phyloP scores from a whole-genome alignment of 176 grass and related monocot genomes.

The Juncus inflexus region DNA sequence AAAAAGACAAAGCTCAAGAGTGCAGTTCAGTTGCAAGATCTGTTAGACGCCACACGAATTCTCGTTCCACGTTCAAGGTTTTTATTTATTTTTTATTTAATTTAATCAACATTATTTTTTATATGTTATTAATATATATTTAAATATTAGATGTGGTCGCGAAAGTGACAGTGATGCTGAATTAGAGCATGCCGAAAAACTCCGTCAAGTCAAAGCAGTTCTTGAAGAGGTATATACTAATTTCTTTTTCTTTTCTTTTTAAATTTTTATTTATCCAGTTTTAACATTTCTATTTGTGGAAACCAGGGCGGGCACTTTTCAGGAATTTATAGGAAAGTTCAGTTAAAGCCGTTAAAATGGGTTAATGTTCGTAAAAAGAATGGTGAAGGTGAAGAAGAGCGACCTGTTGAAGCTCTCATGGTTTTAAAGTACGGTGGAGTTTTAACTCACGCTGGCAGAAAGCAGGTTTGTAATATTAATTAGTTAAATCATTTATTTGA shows the following conservation, averaged over 20 bases:
- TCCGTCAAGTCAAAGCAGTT: slow-evolving; percentile 98
- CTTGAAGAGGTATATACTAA: slow-evolving; percentile 74
- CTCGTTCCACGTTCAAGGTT: slow-evolving; percentile 80
- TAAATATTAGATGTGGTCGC: slow-evolving; percentile 70
- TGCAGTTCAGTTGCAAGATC: slow-evolving; percentile 94
- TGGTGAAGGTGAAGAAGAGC: slow-evolving; percentile 62
- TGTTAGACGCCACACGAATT: slow-evolving; percentile 91
- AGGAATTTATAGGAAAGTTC: slow-evolving; percentile 96
- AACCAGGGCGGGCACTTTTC: slow-evolving; percentile 95
- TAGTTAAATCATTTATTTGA: neutral
- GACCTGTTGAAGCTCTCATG: slow-evolving; percentile 83
- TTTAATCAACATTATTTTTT: neutral
- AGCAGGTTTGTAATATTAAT: slow-evolving; percentile 51
- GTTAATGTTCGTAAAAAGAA: slow-evolving; percentile 46
- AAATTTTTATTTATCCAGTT: neutral
- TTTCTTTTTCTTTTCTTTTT: slow-evolving; percentile 15
- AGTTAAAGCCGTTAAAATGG: slow-evolving; percentile 90
- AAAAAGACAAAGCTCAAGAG: slow-evolving; percentile 92
- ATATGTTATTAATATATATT: slow-evolving; percentile 1
- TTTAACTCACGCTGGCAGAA: slow-evolving; percentile 96
- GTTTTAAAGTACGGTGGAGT: slow-evolving; percentile 96
- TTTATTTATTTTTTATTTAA: slow-evolving; percentile 21
- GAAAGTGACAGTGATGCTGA: slow-evolving; percentile 99
- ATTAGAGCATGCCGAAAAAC: slow-evolving; percentile 89
- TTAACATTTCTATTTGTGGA: slow-evolving; percentile 24